phyloP scores from a whole-genome alignment of 2,329 filamentous ascomycete genomes.

The Diaporthe citrichinensis region DNA sequence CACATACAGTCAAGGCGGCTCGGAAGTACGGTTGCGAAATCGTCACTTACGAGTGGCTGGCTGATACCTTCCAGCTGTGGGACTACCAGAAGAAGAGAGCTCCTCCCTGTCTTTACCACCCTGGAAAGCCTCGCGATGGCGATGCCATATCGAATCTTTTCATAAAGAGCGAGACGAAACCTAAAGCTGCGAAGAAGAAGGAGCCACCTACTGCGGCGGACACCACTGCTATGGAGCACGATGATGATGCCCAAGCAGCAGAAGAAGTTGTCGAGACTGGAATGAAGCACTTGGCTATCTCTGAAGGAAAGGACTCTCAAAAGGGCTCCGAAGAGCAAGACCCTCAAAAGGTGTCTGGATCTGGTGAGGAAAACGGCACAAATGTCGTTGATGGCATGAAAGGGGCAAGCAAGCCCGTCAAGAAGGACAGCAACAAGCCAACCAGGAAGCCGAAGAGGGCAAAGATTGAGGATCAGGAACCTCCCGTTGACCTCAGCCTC shows the following conservation, averaged over 20 bases:
- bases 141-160: constrained; percentile 9
- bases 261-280: background rate
- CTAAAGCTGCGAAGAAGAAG: background rate
- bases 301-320: background rate
- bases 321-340: background rate
- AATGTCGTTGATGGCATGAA: background rate
- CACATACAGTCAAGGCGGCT: constrained; percentile 54
- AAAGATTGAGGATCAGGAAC: background rate
- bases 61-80: constrained; percentile 56
- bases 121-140: constrained; percentile 26
- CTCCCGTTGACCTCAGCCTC: constrained; percentile 54
- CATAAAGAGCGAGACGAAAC: constrained; percentile 1
- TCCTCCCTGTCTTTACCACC: constrained; percentile 33
- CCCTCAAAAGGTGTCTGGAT: background rate
- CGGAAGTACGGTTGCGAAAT: constrained; percentile 55
- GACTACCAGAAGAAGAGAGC: constrained; percentile 9
- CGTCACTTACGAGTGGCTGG: constrained; percentile 67
- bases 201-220: no score
- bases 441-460: background rate
- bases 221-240: background rate
- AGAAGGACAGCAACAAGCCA: background rate
- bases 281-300: background rate
- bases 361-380: background rate
- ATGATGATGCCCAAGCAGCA: background rate
- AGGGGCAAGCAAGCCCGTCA: background rate